A percentile compares a stretch with the other conserved stretches of the same genome.
Conservation (phyloP, 2,329 filamentous ascomycete genomes). For the Magnaporthiopsis rhizophila region DNA sequence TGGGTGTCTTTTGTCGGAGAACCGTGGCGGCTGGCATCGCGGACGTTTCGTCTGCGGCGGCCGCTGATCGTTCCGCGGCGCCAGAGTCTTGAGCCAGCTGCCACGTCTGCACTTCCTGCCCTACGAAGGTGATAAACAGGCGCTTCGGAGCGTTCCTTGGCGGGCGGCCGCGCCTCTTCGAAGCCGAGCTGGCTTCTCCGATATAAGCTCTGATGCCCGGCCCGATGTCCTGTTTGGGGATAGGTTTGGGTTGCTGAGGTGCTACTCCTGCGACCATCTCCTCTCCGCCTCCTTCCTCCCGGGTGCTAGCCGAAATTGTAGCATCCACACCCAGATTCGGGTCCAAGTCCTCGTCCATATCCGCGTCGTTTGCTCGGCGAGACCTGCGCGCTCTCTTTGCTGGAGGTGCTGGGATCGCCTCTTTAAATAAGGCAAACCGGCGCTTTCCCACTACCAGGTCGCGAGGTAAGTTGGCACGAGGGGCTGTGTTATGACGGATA, state of each 20-base stretch:
- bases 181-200: not conserved
- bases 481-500: not conserved
- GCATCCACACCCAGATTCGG: not conserved
- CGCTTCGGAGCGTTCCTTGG: slow-evolving; percentile 1
- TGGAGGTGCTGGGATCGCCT: not conserved
- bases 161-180: slow-evolving; percentile 2
- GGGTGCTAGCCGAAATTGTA: not conserved
- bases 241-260: not conserved
- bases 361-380: not conserved
- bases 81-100: not conserved
- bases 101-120: slow-evolving; percentile 1
- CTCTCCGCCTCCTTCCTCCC: not conserved
- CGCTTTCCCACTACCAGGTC: not conserved
- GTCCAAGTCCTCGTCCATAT: not conserved
- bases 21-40: not conserved
- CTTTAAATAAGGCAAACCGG: not conserved
- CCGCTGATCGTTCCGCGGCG: not conserved
- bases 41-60: not conserved
- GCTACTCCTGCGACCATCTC: not conserved
- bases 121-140: slow-evolving; percentile 1
- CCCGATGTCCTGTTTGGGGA: not conserved
- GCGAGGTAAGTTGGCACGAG: not conserved
- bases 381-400: slow-evolving; percentile 3
- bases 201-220: slow-evolving; percentile 2
- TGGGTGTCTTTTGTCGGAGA: not conserved